A percentile compares a stretch with the other conserved stretches of the same genome.
These are phyloP conservation scores for Ogataea neopini DNA, from an alignment of 805 yeast genomes.

Conservation along the genomic window DNA sequence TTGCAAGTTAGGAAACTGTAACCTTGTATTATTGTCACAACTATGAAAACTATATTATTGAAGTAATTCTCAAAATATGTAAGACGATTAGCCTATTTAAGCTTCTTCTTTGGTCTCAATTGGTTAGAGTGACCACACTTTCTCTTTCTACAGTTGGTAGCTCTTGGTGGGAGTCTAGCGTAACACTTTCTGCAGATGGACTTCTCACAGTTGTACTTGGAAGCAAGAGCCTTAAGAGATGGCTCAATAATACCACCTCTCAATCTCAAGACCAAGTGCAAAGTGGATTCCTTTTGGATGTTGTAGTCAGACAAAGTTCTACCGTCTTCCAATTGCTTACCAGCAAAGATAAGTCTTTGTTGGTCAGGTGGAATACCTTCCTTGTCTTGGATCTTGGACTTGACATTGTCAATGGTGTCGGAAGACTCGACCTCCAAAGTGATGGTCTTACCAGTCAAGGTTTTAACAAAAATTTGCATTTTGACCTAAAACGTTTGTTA, in stretches of 20 bases:
- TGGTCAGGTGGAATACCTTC: conserved; percentile 98
- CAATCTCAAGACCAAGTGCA: conserved; percentile 64
- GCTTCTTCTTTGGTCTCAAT: conserved; percentile 99
- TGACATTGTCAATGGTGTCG: conserved; percentile 93
- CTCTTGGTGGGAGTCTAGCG: conserved; percentile 99
- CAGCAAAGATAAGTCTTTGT: conserved; percentile 93
- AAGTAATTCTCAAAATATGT: conserved; percentile 11
- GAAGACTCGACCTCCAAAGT: conserved; percentile 84
- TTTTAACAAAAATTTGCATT: conserved; percentile 98
- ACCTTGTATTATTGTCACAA: conserved; percentile 14
- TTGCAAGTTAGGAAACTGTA: conserved; percentile 10
- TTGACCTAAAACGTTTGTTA: conserved; percentile 30
- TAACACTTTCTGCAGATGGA: conserved; percentile 99
- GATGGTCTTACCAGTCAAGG: conserved; percentile 99
- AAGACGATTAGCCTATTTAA: conserved; percentile 68
- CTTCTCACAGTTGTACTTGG: conserved; percentile 99
- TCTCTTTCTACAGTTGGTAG: conserved; percentile 99
- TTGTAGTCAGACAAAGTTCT: conserved; percentile 93
- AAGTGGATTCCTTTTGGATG: conserved; percentile 86
- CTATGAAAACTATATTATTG: conserved; percentile 11
- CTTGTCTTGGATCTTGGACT: conserved; percentile 93
- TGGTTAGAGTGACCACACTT: conserved; percentile 99
- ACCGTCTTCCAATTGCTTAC: conserved; percentile 95
- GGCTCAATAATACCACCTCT: conserved; percentile 96
- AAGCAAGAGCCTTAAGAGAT: conserved; percentile 97